Percentiles rank a stretch among this genome's conserved stretches.
Evolutionary conservation across 306 rosid species (phyloP).

Genomic region (Purshia tridentata): DNA sequence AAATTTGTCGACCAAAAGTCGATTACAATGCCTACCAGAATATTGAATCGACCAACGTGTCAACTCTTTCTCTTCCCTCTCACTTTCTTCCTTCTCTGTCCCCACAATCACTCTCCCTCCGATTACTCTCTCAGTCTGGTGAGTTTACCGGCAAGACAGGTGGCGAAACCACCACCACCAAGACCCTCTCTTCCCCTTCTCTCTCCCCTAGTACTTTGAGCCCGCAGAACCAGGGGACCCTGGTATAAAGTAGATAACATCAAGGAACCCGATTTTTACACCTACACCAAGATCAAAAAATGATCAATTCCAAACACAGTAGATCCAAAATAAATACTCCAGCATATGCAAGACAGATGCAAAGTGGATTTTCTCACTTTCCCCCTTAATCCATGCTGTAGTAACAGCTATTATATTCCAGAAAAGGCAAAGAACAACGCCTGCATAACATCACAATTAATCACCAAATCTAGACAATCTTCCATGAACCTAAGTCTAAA

Average conservation of each 20-base stretch:
- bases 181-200: too few relatives aligned
- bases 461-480: conserved; percentile 21
- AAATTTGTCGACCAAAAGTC: too few relatives aligned
- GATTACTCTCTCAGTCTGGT: too few relatives aligned
- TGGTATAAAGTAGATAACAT: conserved; percentile 84
- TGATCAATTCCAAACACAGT: conserved; percentile 18
- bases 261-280: conserved; percentile 90
- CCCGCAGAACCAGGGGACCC: conserved; percentile 99
- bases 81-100: too few relatives aligned
- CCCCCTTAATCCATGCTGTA: conserved; percentile 95
- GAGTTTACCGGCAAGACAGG: too few relatives aligned
- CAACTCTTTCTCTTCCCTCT: too few relatives aligned
- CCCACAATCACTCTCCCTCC: too few relatives aligned
- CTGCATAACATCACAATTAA: conserved; percentile 52
- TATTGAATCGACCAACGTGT: too few relatives aligned
- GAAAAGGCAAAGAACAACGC: conserved; percentile 66
- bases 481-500: conserved; percentile 7
- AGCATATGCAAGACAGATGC: conserved; percentile 13
- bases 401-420: conserved; percentile 89
- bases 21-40: too few relatives aligned
- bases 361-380: conserved; percentile 44
- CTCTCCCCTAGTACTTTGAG: too few relatives aligned
- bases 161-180: too few relatives aligned
- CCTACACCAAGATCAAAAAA: conserved; percentile 46
- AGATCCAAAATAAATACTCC: conserved; percentile 21